These are phyloP conservation scores for Diaporthe amygdali DNA, from an alignment of 2,329 filamentous ascomycete genomes.

Conservation along the genomic window DNA sequence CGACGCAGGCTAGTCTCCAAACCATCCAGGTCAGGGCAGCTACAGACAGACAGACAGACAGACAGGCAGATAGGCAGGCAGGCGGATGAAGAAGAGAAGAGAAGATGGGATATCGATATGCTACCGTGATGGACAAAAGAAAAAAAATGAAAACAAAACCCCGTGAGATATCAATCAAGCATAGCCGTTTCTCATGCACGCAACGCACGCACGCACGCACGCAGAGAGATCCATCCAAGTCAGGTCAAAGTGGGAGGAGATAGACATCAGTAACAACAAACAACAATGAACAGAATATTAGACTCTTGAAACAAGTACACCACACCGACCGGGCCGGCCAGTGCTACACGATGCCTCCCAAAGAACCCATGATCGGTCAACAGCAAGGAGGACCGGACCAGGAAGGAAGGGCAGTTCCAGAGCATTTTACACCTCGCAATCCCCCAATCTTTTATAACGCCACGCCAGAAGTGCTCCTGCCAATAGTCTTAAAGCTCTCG, in stretches of 20 bases:
- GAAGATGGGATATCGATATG: conserved; percentile 10
- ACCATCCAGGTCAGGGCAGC: no score
- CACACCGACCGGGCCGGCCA: background rate
- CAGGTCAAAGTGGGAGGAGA: background rate
- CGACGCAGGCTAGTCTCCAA: no score
- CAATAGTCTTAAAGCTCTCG: conserved; percentile 53
- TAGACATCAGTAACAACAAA: background rate
- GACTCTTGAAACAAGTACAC: background rate
- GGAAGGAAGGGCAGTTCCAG: background rate
- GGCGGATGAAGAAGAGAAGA: background rate
- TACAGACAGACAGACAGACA: background rate
- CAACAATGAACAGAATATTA: background rate
- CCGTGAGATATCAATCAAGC: background rate
- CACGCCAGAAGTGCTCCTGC: conserved; percentile 47
- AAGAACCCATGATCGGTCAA: background rate
- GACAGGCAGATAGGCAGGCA: background rate
- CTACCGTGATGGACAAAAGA: background rate
- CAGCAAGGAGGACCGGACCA: background rate
- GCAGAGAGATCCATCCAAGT: background rate
- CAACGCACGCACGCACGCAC: background rate
- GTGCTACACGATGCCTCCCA: background rate
- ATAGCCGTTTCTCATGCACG: background rate
- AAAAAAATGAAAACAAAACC: background rate
- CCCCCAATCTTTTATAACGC: conserved; percentile 32
- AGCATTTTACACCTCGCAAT: background rate